Base-by-base conservation (phyloP, 495 filamentous ascomycete species). In the Xylaria telfairii region DNA sequence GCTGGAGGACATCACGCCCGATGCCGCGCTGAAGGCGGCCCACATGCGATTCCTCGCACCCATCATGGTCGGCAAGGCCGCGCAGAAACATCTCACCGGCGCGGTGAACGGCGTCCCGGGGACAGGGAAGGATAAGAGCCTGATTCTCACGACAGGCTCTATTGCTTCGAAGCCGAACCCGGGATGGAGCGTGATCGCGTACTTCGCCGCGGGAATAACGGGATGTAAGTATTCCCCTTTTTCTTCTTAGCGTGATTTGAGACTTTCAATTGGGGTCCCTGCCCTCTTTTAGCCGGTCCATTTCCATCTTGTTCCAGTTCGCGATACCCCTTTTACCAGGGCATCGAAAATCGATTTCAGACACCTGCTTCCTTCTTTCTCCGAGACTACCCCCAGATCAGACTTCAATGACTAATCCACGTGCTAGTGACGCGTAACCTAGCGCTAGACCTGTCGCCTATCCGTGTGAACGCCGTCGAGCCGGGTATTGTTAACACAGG, bases 391-490 rank as follows among this genome's bases (percentile, higher is more conserved):
- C 51, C 51, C 26, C 1, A 37, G 56, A 37, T 2, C 17, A 37
- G 26, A 63, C 17, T n/a, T n/a, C 15, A 24, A 47, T 28, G 5
- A 47, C 47, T 66, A 66, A 66, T 12, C 15, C n/a, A 56, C 34
- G 5, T 24, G 19, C 24, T 13, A 70, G 69, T 90, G 60, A 77
- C 79, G 68, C 78, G 83, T 1, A 85, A 81, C 17, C 73, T 92
- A 37, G 90, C 90, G 5, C 70, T 91, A 2, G 88, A 89, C 57
- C 65, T 92, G 59, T 79, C 78, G 65, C 90, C 91, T 0, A 71
- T 90, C 0, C 78, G 91, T 1, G 88, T 91, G 32, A 93, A 92
- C 76, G 69, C 80, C 4, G 87, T 92, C 0, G 77, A 78, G 57
- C 87, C 88, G 0, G 90, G 90, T 0, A 75, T 76, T 41, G 83